Evolutionary conservation across 768 basidiomycete species (phyloP).

Genomic region (Tricholoma flavovirens): DNA sequence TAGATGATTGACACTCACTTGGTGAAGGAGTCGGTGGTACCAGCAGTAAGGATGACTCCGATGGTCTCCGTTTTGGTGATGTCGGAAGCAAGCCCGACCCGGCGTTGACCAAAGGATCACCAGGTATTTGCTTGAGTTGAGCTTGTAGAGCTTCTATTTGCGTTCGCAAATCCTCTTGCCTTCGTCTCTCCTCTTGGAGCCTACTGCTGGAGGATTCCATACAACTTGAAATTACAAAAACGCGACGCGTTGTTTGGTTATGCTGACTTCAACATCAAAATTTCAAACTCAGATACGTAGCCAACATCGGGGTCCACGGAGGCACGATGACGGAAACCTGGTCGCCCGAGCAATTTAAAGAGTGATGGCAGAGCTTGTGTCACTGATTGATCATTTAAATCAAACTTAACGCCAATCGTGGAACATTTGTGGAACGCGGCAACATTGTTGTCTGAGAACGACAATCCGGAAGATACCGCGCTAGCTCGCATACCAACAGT

Average conservation of each 20-base stretch:
- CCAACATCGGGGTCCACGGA: conserved; percentile 4
- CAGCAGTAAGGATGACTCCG: conserved; percentile 33
- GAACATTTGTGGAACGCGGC: conserved; percentile 2
- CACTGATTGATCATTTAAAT: not conserved
- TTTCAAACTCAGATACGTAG: conserved; percentile 29
- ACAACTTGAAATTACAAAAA: not conserved
- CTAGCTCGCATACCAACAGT: conserved; percentile 8
- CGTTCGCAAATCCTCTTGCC: conserved; percentile 43
- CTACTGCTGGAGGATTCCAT: conserved; percentile 57
- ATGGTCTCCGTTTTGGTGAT: conserved; percentile 46
- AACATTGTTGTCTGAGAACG: conserved; percentile 23
- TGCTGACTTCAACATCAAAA: not conserved
- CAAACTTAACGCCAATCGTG: not conserved
- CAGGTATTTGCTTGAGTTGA: conserved; percentile 40
- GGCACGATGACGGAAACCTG: conserved; percentile 7
- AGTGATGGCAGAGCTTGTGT: not conserved
- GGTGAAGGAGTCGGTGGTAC: conserved; percentile 65
- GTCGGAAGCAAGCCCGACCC: conserved; percentile 16
- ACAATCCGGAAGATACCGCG: conserved; percentile 30
- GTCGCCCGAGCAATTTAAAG: conserved; percentile 2
- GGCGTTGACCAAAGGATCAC: conserved; percentile 9
- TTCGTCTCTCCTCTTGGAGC: conserved; percentile 28
- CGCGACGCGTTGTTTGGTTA: conserved; percentile 19
- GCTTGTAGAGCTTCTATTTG: conserved; percentile 55
- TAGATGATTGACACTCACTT: conserved; percentile 35